A percentile compares a stretch with the other conserved stretches of the same genome.
Conservation (phyloP, 2,329 filamentous ascomycete species). For the Arthrobotrys iridis region DNA sequence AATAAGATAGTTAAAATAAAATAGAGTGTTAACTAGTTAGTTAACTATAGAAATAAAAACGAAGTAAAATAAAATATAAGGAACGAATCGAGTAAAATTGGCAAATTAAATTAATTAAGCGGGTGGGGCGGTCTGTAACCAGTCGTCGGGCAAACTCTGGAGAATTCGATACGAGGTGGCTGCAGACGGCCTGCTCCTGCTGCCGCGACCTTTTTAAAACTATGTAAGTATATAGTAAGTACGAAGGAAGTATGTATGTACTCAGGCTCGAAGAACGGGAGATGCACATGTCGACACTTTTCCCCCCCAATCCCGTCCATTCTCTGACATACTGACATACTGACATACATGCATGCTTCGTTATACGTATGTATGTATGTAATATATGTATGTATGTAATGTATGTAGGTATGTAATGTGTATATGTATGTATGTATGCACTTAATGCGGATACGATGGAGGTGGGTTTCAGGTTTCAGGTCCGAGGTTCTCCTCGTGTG, state of each 20-base stretch:
- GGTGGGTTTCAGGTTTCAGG: not conserved
- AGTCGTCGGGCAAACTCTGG: not conserved
- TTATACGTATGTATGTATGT: not conserved
- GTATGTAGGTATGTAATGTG: not conserved
- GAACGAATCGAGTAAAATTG: no score
- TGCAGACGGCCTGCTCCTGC: not conserved
- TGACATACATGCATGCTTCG: not conserved
- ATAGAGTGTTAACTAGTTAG: no score
- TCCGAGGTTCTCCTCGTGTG: not conserved
- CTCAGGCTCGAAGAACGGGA: not conserved
- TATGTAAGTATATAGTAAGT: no score
- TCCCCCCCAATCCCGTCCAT: no score
- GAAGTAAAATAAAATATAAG: not conserved
- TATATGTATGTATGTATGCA: not conserved
- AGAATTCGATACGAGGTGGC: constrained; percentile 18
- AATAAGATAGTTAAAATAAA: not conserved
- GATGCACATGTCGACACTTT: not conserved
- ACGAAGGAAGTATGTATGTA: no score
- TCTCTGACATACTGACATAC: not conserved
- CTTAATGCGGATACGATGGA: not conserved
- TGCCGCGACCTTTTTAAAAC: constrained; percentile 5
- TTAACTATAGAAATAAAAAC: not conserved
- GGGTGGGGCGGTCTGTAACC: not conserved
- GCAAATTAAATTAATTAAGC: not conserved
- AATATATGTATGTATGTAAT: not conserved